phyloP scores from a whole-genome alignment of 331 rosid genomes.

The Malus hybrid region DNA sequence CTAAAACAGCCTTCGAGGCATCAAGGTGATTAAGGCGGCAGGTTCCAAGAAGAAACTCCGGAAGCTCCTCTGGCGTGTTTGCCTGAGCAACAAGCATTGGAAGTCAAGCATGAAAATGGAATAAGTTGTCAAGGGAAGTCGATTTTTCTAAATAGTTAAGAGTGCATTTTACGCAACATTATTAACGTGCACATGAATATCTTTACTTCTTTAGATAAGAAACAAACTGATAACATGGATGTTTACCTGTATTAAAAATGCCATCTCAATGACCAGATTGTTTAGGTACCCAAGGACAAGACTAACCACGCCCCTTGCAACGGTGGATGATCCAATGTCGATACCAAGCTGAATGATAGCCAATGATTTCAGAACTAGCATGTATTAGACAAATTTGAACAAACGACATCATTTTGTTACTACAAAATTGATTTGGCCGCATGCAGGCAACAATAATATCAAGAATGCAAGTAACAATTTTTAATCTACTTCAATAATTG shows the following conservation, averaged over 20 bases:
- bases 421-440: neutral
- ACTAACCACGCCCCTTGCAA: conserved; percentile 42
- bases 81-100: conserved; percentile 16
- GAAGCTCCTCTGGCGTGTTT: conserved; percentile 39
- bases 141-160: neutral
- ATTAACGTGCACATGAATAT: neutral
- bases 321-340: conserved; percentile 41
- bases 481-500: neutral
- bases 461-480: neutral
- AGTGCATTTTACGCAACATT: neutral
- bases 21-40: conserved; percentile 46
- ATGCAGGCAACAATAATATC: neutral
- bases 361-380: neutral
- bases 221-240: neutral
- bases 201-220: neutral
- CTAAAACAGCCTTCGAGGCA: conserved; percentile 26
- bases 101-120: neutral
- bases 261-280: conserved; percentile 43
- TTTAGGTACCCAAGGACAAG: conserved; percentile 35
- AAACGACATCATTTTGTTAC: neutral
- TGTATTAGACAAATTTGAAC: neutral
- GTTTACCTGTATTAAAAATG: conserved; percentile 37
- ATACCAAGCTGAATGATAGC: conserved; percentile 28
- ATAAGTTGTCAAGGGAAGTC: neutral
- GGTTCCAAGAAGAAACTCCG: conserved; percentile 38